phyloP scores from a whole-genome alignment of 1,139 yeast species.

The Wickerhamomyces sp. region DNA sequence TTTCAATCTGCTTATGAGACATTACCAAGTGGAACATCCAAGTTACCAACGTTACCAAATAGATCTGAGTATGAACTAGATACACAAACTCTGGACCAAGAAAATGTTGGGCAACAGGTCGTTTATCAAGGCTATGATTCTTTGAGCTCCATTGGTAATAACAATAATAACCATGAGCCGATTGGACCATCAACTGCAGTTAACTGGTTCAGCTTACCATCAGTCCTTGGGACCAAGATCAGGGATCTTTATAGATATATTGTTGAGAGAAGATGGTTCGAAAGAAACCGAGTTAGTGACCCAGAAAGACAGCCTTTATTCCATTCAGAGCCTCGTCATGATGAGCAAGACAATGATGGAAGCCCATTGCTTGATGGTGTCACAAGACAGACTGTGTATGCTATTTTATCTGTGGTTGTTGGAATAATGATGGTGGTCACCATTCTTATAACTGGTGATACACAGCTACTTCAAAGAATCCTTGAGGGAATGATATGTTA shows the following conservation, averaged over 20 bases:
- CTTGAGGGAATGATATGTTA: constrained; percentile 17
- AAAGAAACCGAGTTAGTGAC: constrained; percentile 1
- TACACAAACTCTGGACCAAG: constrained; percentile 1
- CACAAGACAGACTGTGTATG: constrained; percentile 1
- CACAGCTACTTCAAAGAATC: constrained; percentile 10
- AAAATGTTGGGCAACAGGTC: too few relatives aligned
- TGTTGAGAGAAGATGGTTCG: not conserved
- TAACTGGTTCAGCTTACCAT: not conserved
- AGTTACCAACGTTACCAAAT: not conserved
- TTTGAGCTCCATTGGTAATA: not conserved
- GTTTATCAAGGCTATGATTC: constrained; percentile 4
- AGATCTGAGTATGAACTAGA: constrained; percentile 5
- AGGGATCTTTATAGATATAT: not conserved
- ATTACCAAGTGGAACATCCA: not conserved
- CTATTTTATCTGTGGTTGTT: not conserved
- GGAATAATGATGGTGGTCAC: not conserved
- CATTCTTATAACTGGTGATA: constrained; percentile 12
- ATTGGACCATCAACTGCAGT: not conserved
- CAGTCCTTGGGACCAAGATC: not conserved
- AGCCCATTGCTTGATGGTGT: not conserved
- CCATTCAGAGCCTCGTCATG: not conserved
- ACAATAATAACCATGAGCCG: not conserved
- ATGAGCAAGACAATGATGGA: not conserved
- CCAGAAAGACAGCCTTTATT: constrained; percentile 20
- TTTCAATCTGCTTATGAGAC: constrained; percentile 9